phyloP scores from a whole-genome alignment of 2,329 filamentous ascomycete genomes.

The Diplodia mutila region DNA sequence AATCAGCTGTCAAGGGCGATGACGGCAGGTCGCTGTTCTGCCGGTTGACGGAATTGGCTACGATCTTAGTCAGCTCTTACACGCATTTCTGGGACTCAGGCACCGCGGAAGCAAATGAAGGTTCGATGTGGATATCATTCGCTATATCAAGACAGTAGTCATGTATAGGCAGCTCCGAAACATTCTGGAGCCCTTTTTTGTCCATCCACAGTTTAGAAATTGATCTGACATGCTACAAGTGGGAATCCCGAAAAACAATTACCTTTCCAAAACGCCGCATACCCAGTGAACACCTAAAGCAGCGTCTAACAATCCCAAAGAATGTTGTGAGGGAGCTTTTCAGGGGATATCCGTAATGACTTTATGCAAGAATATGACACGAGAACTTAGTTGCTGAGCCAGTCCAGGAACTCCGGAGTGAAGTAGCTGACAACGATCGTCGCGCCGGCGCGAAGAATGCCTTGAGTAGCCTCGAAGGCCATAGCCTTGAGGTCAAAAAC shows the following conservation, averaged over 20 bases:
- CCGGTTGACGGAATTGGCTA: background rate
- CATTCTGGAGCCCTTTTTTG: background rate
- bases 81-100: no score
- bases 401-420: constrained; percentile 74
- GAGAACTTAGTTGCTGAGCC: constrained; percentile 50
- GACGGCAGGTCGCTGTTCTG: background rate
- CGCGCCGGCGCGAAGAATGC: constrained; percentile 89
- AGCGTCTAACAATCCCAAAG: background rate
- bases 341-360: background rate
- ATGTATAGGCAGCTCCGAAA: background rate
- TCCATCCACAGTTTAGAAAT: constrained; percentile 3
- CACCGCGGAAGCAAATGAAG: background rate
- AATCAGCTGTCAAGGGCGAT: background rate
- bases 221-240: background rate
- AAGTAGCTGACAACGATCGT: constrained; percentile 96
- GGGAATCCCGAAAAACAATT: constrained; percentile 2
- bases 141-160: background rate
- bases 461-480: constrained; percentile 93
- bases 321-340: background rate
- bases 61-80: background rate
- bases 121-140: constrained; percentile 15
- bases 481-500: constrained; percentile 95
- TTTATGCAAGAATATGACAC: background rate
- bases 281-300: background rate
- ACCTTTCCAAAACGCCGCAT: constrained; percentile 2